These are phyloP conservation scores for Termitomyces sp. DNA, from an alignment of 768 basidiomycete genomes.

Conservation along the genomic window DNA sequence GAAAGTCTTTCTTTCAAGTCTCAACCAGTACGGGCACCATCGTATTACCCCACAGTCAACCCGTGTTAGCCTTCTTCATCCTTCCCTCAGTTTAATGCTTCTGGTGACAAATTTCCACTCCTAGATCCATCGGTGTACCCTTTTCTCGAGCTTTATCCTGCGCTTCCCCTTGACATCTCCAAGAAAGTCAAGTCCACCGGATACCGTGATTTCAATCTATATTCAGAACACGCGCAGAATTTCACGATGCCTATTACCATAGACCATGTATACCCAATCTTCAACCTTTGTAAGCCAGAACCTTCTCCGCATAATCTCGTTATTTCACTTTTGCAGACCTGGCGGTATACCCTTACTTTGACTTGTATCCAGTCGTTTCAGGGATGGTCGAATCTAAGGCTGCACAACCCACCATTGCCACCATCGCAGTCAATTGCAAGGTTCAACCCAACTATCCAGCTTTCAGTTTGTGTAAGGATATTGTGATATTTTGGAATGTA, in stretches of 20 bases:
- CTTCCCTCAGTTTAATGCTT: not conserved
- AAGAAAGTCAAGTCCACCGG: not conserved
- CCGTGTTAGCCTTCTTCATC: slow-evolving; percentile 8
- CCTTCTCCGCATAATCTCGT: not conserved
- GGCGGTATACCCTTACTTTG: slow-evolving; percentile 36
- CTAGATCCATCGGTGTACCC: slow-evolving; percentile 17
- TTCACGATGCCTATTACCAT: not conserved
- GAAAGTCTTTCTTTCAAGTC: not conserved
- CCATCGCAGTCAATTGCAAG: slow-evolving; percentile 1
- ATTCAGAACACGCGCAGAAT: not conserved
- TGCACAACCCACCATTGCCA: not conserved
- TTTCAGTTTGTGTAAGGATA: slow-evolving; percentile 19
- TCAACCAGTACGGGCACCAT: not conserved
- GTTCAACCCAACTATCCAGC: slow-evolving; percentile 16
- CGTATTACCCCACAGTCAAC: slow-evolving; percentile 14
- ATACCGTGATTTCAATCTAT: not conserved
- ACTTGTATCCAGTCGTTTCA: slow-evolving; percentile 32
- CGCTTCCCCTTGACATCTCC: not conserved
- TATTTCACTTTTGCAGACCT: slow-evolving; percentile 11
- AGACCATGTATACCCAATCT: slow-evolving; percentile 5
- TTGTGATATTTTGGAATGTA: not conserved
- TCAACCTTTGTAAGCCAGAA: slow-evolving; percentile 6
- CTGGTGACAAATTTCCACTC: not conserved
- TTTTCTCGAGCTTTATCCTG: slow-evolving; percentile 15
- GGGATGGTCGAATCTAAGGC: not conserved